Conservation (phyloP, 108 stramenopile genomes). For the Cyclotella kingstonii region DNA sequence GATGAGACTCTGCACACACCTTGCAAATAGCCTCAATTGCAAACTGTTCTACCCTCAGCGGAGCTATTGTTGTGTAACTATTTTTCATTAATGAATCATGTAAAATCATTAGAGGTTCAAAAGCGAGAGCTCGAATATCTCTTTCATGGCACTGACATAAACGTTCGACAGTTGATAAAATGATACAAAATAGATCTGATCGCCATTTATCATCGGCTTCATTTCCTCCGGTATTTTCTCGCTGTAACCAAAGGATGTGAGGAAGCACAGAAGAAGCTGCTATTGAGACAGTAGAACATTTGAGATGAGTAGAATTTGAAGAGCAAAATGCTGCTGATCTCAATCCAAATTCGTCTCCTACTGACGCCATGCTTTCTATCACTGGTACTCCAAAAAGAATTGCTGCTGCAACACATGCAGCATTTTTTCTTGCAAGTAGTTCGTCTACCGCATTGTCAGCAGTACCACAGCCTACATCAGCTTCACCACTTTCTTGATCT, state of each 20-base stretch:
- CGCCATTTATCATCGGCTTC: slow-evolving; percentile 17
- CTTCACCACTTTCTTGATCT: slow-evolving; percentile 4
- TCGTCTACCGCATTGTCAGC: slow-evolving; percentile 48
- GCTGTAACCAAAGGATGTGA: slow-evolving; percentile 55
- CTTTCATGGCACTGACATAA: slow-evolving; percentile 51
- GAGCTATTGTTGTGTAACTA: slow-evolving; percentile 18
- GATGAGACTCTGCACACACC: slow-evolving; percentile 12
- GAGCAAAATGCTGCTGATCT: slow-evolving; percentile 25
- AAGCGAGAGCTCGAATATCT: slow-evolving; percentile 58
- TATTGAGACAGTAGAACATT: slow-evolving; percentile 53
- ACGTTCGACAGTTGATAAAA: slow-evolving; percentile 40
- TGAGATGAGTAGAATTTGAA: slow-evolving; percentile 28
- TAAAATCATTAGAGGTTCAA: slow-evolving; percentile 64
- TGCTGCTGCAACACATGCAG: slow-evolving; percentile 54
- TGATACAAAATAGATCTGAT: slow-evolving; percentile 35
- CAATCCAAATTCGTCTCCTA: slow-evolving; percentile 14
- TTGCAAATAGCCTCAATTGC: slow-evolving; percentile 39
- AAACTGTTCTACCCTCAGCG: slow-evolving; percentile 21
- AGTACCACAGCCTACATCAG: slow-evolving; percentile 11
- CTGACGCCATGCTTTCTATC: not conserved
- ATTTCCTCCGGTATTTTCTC: slow-evolving; percentile 7
- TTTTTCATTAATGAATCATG: slow-evolving; percentile 52
- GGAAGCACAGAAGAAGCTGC: slow-evolving; percentile 57
- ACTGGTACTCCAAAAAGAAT: slow-evolving; percentile 42
- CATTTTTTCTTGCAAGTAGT: slow-evolving; percentile 56